Percentiles rank a stretch among this genome's conserved stretches.
Conservation (phyloP, 176 grass and related monocot species). For the Cymbopogon citratus region DNA sequence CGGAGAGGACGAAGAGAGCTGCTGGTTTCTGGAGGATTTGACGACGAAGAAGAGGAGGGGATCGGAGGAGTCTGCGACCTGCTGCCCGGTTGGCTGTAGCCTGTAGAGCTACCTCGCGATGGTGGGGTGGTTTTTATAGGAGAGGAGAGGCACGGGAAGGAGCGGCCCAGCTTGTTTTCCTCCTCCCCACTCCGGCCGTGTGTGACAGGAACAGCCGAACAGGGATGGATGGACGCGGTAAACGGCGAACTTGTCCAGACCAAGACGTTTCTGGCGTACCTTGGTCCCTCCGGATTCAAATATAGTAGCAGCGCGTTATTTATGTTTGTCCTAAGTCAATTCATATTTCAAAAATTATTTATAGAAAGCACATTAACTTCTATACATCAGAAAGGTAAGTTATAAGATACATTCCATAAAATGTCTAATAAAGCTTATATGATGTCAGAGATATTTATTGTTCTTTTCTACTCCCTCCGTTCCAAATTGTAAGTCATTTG, state of each 20-base stretch:
- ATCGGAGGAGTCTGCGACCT: background rate
- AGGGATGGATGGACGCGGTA: background rate
- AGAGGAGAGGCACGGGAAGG: slow-evolving; percentile 7
- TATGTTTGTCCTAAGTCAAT: background rate
- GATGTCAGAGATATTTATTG: too few species aligned
- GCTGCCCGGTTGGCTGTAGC: background rate
- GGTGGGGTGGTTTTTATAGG: slow-evolving; percentile 17
- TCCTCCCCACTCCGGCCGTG: background rate
- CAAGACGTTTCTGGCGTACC: background rate
- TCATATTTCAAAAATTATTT: background rate
- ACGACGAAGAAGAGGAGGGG: background rate
- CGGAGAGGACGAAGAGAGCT: background rate
- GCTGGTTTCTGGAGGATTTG: background rate
- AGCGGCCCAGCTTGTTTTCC: slow-evolving; percentile 25
- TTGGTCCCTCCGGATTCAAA: background rate
- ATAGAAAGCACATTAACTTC: background rate
- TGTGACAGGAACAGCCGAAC: background rate
- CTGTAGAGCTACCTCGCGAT: background rate
- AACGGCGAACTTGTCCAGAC: background rate
- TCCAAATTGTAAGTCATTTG: too few species aligned
- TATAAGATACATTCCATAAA: too few species aligned
- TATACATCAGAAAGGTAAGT: background rate
- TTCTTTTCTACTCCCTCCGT: too few species aligned
- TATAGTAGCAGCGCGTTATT: background rate
- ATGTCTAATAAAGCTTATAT: too few species aligned